Evolutionary conservation across 345 rosid species (phyloP).

Genomic region (Linum lewisii): DNA sequence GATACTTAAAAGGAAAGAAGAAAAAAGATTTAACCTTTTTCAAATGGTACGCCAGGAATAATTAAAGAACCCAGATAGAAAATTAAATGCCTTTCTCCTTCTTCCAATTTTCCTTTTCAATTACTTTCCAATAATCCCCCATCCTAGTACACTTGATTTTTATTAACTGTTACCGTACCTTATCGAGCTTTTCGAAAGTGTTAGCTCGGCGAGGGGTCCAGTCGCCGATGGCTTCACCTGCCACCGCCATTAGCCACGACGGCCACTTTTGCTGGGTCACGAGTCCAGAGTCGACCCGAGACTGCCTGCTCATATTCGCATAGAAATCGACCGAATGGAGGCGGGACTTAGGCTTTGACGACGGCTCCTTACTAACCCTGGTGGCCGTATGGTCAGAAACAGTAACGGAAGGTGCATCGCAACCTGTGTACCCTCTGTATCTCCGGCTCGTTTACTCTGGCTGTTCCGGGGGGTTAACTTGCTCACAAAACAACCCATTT

Average conservation of each 20-base stretch:
- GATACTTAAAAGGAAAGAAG: neutral
- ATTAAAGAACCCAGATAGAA: too few species aligned
- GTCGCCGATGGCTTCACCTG: slow-evolving; percentile 63
- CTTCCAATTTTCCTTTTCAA: neutral
- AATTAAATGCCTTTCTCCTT: too few species aligned
- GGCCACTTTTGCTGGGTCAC: slow-evolving; percentile 60
- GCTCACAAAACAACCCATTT: slow-evolving; percentile 68
- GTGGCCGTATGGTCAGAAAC: slow-evolving; percentile 21
- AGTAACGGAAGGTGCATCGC: slow-evolving; percentile 21
- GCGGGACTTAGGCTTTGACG: slow-evolving; percentile 20
- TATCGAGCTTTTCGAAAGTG: slow-evolving; percentile 74
- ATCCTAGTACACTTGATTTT: too few species aligned
- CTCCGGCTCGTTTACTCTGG: slow-evolving; percentile 21
- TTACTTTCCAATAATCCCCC: too few species aligned
- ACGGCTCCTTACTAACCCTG: slow-evolving; percentile 20
- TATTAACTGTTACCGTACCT: slow-evolving; percentile 30
- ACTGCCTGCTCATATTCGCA: slow-evolving; percentile 23
- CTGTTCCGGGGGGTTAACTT: slow-evolving; percentile 25
- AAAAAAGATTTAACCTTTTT: too few species aligned
- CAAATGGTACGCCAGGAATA: too few species aligned
- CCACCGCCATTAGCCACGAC: slow-evolving; percentile 67
- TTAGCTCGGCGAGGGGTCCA: slow-evolving; percentile 76
- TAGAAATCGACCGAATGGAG: slow-evolving; percentile 30
- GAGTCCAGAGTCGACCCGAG: slow-evolving; percentile 13
- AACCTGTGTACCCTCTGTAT: slow-evolving; percentile 26